phyloP scores from a whole-genome alignment of 805 yeast species.

The Metschnikowia proteae region DNA sequence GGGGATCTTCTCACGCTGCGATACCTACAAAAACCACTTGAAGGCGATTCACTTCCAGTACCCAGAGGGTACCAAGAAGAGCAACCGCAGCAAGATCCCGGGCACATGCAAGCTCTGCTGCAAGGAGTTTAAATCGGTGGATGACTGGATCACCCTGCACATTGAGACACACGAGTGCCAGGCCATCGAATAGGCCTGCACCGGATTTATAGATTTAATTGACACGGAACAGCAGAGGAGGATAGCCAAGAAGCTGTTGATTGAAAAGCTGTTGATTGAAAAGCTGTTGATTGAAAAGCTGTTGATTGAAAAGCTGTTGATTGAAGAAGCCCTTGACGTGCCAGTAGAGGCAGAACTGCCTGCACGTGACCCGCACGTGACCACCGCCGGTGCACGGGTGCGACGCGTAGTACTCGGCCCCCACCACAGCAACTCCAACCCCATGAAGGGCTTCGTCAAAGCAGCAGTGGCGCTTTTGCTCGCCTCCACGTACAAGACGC shows the following conservation, averaged over 20 bases:
- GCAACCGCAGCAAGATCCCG: conserved; percentile 59
- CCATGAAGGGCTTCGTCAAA: conserved; percentile 4
- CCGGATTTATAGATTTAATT: neutral
- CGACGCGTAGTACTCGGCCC: too few species aligned
- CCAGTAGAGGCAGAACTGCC: too few species aligned
- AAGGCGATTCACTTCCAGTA: conserved; percentile 87
- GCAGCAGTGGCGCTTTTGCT: conserved; percentile 19
- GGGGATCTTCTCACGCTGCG: conserved; percentile 86
- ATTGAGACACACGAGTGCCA: conserved; percentile 51
- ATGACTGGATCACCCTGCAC: conserved; percentile 75
- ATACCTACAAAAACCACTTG: conserved; percentile 86
- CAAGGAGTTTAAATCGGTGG: conserved; percentile 59
- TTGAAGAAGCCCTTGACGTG: too few species aligned
- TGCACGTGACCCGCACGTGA: too few species aligned
- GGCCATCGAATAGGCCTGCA: neutral
- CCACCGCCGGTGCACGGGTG: neutral
- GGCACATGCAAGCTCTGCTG: conserved; percentile 84
- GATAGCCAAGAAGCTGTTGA: too few species aligned
- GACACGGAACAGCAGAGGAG: too few species aligned
- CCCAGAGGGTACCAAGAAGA: conserved; percentile 82
- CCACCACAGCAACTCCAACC: neutral
- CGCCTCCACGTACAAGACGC: conserved; percentile 51
- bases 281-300: too few species aligned
- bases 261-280: too few species aligned
- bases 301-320: too few species aligned